These are phyloP conservation scores for Phoma herbarum DNA, from an alignment of 2,329 filamentous ascomycete species.

Conservation along the genomic window DNA sequence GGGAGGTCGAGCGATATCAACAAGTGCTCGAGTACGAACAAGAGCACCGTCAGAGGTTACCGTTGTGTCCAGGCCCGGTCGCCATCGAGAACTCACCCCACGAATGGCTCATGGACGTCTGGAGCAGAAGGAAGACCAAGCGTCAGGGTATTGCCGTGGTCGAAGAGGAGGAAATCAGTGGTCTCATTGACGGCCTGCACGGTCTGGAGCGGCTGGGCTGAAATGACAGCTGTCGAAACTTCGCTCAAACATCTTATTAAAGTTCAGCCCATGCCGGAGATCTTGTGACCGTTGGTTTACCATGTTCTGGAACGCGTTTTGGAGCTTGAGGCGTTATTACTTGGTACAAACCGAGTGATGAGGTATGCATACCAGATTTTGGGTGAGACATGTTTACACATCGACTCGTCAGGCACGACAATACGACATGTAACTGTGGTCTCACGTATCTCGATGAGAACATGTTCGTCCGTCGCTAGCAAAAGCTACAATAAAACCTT, in stretches of 20 bases:
- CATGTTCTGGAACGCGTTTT: constrained; percentile 24
- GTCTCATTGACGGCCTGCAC: constrained; percentile 20
- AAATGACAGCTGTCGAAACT: constrained; percentile 9
- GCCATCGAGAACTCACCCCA: constrained; percentile 30
- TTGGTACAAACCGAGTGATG: constrained; percentile 2
- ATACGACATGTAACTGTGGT: neutral
- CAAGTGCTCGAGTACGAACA: constrained; percentile 36
- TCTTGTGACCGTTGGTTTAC: constrained; percentile 15
- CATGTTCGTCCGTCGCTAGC: neutral
- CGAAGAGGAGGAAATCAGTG: constrained; percentile 7
- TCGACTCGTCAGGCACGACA: neutral
- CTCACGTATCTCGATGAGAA: neutral
- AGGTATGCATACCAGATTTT: neutral
- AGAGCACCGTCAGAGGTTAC: constrained; percentile 34
- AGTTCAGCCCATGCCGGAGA: constrained; percentile 11
- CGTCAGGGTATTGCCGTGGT: constrained; percentile 31
- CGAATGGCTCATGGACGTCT: constrained; percentile 34
- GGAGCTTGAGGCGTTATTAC: neutral
- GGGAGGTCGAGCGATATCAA: constrained; percentile 33
- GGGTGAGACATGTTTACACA: neutral
- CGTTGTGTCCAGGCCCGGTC: constrained; percentile 37
- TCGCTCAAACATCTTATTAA: constrained; percentile 14
- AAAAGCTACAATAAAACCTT: neutral
- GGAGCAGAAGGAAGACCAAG: constrained; percentile 33
- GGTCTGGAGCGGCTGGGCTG: constrained; percentile 19